Base-by-base conservation (phyloP, 2,329 filamentous ascomycete species). In the Amylocarpus encephaloides region DNA sequence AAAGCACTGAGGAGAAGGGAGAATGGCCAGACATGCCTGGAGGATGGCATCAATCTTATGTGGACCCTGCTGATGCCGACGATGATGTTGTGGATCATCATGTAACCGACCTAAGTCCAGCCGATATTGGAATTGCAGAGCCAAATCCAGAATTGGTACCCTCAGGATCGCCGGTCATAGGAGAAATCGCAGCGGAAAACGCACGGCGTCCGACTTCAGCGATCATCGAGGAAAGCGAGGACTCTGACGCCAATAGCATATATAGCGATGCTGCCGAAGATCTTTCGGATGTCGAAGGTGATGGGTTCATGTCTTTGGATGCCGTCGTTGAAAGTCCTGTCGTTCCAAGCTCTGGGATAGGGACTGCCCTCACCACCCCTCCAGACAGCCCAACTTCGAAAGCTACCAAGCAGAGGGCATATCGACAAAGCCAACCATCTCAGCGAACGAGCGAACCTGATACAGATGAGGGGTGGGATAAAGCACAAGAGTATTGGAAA, bases 201-300 rank as follows among this genome's bases (percentile, higher is more conserved):
- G 43, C 69, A 71, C 1, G 63, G 65, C 5, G 36, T 48, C 36
- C 54, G n/a, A 60, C 34, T 52, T 30, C 55, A 15, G 40, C 49
- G 13, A 61, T 61, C 16, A 39, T 61, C 10, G 62, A 64, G 51
- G 62, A 66, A 42, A 53, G 51, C 26, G 62, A 64, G 38, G 71
- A 77, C n/a, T 70, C 71, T 3, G 79, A 82, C 49, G 69, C 70
- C 12, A 72, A 70, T 44, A 83, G 78, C 53, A 75, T 87, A 19
- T 91, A 88, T 63, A 88, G 83, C 56, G 87, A 91, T 66, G 86
- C 86, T 1, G 84, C 84, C 48, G 87, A 91, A 66, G 84, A 89
- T 53, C 70, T 85, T 0, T 79, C 79, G 0, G 82, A 88, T 12
- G 62, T 74, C 3, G 82, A 85, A 35, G 77, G 76, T 2, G 78